Percentiles rank a stretch among this genome's conserved stretches.
These are phyloP conservation scores for Canavalia ensiformis DNA, from an alignment of 306 rosid genomes.

Conservation along the genomic window DNA sequence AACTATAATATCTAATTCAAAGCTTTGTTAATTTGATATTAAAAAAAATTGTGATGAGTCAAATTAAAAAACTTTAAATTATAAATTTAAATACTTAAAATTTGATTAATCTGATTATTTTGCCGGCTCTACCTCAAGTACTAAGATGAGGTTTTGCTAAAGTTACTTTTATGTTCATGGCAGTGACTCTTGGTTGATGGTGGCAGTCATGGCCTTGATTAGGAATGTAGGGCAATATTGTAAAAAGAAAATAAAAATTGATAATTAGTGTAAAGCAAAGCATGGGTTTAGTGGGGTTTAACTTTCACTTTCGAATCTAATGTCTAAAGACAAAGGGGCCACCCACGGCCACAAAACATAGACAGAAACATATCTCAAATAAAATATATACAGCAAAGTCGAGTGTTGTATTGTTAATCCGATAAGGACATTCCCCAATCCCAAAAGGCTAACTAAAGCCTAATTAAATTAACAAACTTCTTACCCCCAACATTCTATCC, in stretches of 20 bases:
- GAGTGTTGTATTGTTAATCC: slow-evolving; percentile 34
- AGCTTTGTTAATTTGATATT: too few relatives aligned
- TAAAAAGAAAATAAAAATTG: slow-evolving; percentile 14
- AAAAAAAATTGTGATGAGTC: too few relatives aligned
- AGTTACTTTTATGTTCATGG: slow-evolving; percentile 30
- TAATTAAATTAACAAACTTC: slow-evolving; percentile 24
- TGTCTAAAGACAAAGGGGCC: slow-evolving; percentile 59
- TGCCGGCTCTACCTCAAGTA: too few relatives aligned
- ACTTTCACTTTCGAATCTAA: slow-evolving; percentile 70
- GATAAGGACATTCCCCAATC: slow-evolving; percentile 47
- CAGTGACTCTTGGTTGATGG: background rate
- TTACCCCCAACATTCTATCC: background rate
- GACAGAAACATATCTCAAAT: slow-evolving; percentile 52
- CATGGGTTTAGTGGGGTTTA: slow-evolving; percentile 64
- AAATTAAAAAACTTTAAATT: too few relatives aligned
- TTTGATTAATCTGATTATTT: too few relatives aligned
- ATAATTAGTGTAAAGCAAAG: slow-evolving; percentile 48
- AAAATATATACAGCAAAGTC: slow-evolving; percentile 42
- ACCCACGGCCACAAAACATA: slow-evolving; percentile 51
- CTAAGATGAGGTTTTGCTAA: slow-evolving; percentile 27
- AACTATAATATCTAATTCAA: too few relatives aligned
- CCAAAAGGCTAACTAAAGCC: slow-evolving; percentile 37
- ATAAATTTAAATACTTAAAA: too few relatives aligned
- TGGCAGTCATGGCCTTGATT: background rate
- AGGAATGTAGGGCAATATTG: slow-evolving; percentile 37